phyloP scores from a whole-genome alignment of 2,329 filamentous ascomycete genomes.

The Venturia carpophila region DNA sequence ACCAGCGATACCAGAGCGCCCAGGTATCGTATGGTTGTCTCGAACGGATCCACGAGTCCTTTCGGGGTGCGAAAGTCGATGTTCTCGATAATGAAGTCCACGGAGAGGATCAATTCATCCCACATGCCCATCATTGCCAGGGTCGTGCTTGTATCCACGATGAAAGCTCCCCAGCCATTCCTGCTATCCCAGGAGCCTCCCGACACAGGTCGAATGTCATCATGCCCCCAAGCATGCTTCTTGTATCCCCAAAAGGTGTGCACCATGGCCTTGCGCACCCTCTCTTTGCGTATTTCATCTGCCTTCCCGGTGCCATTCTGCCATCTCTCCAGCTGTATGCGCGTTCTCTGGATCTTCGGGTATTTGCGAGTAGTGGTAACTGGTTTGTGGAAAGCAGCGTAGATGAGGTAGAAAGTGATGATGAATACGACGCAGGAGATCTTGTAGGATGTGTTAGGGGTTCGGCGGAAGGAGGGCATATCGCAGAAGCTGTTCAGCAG shows the following conservation, averaged over 20 bases:
- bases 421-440: conserved; percentile 34
- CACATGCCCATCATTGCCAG: conserved; percentile 36
- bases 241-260: conserved; percentile 35
- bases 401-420: conserved; percentile 34
- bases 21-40: conserved; percentile 37
- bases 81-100: conserved; percentile 32
- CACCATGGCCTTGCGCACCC: conserved; percentile 33
- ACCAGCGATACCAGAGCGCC: conserved; percentile 34
- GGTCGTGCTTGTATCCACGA: conserved; percentile 35
- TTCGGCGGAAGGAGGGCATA: conserved; percentile 24
- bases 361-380: conserved; percentile 19
- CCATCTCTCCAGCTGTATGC: conserved; percentile 18
- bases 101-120: conserved; percentile 34
- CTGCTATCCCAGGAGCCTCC: conserved; percentile 30
- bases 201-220: conserved; percentile 34
- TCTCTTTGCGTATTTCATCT: conserved; percentile 29
- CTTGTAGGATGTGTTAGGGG: conserved; percentile 36
- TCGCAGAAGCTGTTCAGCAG: background rate
- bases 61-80: conserved; percentile 32
- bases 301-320: conserved; percentile 21
- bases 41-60: conserved; percentile 35
- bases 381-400: conserved; percentile 31
- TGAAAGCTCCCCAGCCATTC: conserved; percentile 38
- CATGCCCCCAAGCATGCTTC: conserved; percentile 34
- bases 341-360: conserved; percentile 20